Evolutionary conservation across 1,139 yeast species (phyloP).

Genomic region (Pichia sp.): DNA sequence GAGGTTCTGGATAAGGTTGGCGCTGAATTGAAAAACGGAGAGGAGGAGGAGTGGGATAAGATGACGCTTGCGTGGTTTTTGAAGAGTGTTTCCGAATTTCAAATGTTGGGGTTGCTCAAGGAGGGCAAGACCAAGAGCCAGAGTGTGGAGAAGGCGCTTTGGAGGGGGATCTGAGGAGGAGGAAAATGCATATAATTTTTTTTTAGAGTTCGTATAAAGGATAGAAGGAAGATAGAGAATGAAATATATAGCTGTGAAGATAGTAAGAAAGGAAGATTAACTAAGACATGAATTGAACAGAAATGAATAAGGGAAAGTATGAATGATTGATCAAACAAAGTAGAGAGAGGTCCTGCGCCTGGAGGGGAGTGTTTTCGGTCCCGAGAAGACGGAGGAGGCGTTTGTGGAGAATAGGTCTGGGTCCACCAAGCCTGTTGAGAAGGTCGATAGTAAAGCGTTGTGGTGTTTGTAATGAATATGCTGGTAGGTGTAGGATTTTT

Average conservation of each 20-base stretch:
- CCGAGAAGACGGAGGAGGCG: conserved; percentile 11
- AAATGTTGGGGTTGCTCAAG: conserved; percentile 49
- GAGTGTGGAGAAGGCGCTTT: conserved; percentile 51
- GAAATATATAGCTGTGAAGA: neutral
- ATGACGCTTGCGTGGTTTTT: conserved; percentile 52
- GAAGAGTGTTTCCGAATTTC: conserved; percentile 55
- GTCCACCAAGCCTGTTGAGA: conserved; percentile 9
- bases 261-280: neutral
- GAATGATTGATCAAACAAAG: conserved; percentile 19
- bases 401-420: conserved; percentile 12
- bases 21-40: conserved; percentile 29
- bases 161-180: conserved; percentile 43
- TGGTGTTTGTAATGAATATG: neutral
- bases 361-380: conserved; percentile 3
- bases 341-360: conserved; percentile 29
- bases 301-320: neutral
- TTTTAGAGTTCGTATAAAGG: neutral
- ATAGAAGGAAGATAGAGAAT: neutral
- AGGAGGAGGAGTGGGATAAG: conserved; percentile 44
- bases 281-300: neutral
- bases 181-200: neutral
- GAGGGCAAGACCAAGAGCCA: conserved; percentile 48
- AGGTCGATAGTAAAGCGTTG: neutral
- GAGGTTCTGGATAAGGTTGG: conserved; percentile 19
- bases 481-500: neutral